These are phyloP conservation scores for Castanopsis chinensis DNA, from an alignment of 306 rosid species.

Conservation along the genomic window DNA sequence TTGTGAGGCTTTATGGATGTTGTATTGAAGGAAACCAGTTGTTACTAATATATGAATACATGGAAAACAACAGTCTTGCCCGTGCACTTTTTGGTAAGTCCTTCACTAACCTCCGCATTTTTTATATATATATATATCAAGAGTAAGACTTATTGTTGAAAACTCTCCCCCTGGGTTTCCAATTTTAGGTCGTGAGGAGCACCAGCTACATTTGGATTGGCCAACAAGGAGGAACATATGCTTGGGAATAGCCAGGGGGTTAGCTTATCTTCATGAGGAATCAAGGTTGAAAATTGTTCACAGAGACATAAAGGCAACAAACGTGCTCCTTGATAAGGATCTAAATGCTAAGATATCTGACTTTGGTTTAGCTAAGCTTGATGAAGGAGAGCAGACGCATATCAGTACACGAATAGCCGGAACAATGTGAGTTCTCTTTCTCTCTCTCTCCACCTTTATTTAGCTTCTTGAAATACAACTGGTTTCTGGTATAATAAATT, in stretches of 20 bases:
- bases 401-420: constrained; percentile 85
- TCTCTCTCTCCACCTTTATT: not conserved
- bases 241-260: constrained; percentile 67
- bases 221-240: constrained; percentile 60
- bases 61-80: constrained; percentile 89
- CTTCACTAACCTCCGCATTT: not conserved
- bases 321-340: constrained; percentile 70
- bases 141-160: not conserved
- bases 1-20: constrained; percentile 81
- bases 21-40: constrained; percentile 92
- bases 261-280: constrained; percentile 86
- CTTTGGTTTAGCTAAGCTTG: constrained; percentile 89
- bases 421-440: constrained; percentile 58
- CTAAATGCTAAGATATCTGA: constrained; percentile 85
- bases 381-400: constrained; percentile 78
- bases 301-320: constrained; percentile 86
- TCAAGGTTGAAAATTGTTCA: constrained; percentile 84
- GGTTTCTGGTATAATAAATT: not conserved
- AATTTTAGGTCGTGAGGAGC: constrained; percentile 43
- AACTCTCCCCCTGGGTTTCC: not conserved
- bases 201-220: constrained; percentile 65
- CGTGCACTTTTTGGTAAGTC: constrained; percentile 80
- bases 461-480: not conserved
- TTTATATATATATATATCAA: not conserved
- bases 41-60: constrained; percentile 76